Evolutionary conservation across 2,329 filamentous ascomycete species (phyloP).

Genomic region (Neonectria coccinea): DNA sequence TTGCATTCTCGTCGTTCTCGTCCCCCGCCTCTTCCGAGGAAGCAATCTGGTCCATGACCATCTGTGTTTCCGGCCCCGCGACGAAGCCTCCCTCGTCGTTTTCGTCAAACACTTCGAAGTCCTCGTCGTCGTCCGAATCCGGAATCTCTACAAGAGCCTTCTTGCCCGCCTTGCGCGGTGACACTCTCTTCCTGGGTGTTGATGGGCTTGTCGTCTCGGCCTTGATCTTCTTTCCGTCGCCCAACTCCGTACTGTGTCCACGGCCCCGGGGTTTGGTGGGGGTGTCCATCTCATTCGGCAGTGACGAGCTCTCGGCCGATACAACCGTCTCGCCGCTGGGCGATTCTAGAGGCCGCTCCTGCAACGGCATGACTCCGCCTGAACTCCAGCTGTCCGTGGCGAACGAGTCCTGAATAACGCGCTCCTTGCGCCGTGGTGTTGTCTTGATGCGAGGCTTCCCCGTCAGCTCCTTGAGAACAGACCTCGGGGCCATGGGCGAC

Average conservation of each 20-base stretch:
- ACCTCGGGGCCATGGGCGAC: constrained; percentile 37
- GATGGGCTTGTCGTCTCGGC: constrained; percentile 25
- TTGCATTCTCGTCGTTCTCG: constrained; percentile 8
- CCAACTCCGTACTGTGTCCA: constrained; percentile 38
- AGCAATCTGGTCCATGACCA: constrained; percentile 49
- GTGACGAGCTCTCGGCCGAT: constrained; percentile 37
- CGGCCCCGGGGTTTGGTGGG: constrained; percentile 39
- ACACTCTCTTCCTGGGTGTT: constrained; percentile 37
- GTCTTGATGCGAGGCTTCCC: constrained; percentile 38
- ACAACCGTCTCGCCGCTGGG: constrained; percentile 19
- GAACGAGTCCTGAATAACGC: constrained; percentile 62
- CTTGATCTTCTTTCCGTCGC: constrained; percentile 24
- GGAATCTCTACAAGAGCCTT: constrained; percentile 56
- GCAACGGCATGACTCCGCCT: constrained; percentile 37
- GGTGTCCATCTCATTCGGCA: constrained; percentile 39
- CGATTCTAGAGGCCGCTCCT: constrained; percentile 31
- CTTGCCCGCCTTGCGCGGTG: constrained; percentile 35
- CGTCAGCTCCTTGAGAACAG: constrained; percentile 38
- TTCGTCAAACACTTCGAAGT: constrained; percentile 37
- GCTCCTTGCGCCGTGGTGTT: constrained; percentile 38
- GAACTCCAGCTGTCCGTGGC: constrained; percentile 52
- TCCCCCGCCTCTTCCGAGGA: constrained; percentile 41
- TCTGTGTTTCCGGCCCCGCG: constrained; percentile 51
- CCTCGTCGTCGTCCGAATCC: constrained; percentile 60
- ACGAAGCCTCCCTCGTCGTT: constrained; percentile 38